Conservation (phyloP, 108 stramenopile genomes). For the Conticribra guillardii region DNA sequence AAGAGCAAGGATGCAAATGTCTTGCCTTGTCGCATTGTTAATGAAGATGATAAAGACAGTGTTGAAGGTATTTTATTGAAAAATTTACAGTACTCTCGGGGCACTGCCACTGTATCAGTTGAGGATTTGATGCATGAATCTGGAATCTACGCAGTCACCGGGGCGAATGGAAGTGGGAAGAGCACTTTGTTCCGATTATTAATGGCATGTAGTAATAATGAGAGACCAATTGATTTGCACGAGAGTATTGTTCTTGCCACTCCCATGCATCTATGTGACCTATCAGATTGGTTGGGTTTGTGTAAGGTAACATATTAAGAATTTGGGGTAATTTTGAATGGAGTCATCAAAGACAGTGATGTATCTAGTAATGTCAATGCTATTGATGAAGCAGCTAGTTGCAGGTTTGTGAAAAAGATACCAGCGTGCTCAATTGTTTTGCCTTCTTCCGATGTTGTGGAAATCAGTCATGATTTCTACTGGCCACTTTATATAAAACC, state of each 20-base stretch:
- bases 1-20: conserved; percentile 60
- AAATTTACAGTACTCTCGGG: conserved; percentile 77
- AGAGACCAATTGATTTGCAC: conserved; percentile 73
- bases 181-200: conserved; percentile 46
- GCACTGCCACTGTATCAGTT: conserved; percentile 70
- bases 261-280: conserved; percentile 57
- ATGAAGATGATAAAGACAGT: conserved; percentile 12
- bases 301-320: conserved; percentile 47
- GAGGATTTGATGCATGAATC: conserved; percentile 72
- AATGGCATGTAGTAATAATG: conserved; percentile 84
- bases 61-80: conserved; percentile 49
- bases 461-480: conserved; percentile 87
- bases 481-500: conserved; percentile 86
- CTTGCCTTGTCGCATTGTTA: conserved; percentile 64
- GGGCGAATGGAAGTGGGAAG: conserved; percentile 49
- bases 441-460: conserved; percentile 85
- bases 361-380: too few species aligned
- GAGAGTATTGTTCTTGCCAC: conserved; percentile 71
- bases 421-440: conserved; percentile 71
- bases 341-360: too few species aligned
- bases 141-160: conserved; percentile 84
- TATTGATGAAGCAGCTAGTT: conserved; percentile 42
- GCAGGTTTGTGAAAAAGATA: conserved; percentile 21
- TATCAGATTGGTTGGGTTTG: conserved; percentile 48
- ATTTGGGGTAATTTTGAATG: too few species aligned